phyloP scores from a whole-genome alignment of 1,284 basidiomycete species.

The Tilletia horrida region DNA sequence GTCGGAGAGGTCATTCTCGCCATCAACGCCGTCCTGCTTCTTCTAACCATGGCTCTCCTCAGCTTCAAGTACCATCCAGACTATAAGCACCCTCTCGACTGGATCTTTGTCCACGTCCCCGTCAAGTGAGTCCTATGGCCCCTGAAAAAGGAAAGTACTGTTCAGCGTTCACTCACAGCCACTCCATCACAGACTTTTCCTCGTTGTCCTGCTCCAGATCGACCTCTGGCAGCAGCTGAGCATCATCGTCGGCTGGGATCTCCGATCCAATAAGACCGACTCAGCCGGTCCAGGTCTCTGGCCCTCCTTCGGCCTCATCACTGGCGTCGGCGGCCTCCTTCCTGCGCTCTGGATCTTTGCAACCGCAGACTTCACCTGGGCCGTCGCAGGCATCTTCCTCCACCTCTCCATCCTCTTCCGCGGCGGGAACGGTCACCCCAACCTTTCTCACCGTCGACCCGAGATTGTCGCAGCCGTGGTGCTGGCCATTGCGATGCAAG shows the following conservation, averaged over 20 bases:
- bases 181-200: conserved; percentile 49
- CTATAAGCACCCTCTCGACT: conserved; percentile 58
- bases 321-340: conserved; percentile 33
- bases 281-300: conserved; percentile 31
- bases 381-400: conserved; percentile 39
- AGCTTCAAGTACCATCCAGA: conserved; percentile 49
- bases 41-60: conserved; percentile 41
- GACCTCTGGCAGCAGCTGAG: conserved; percentile 59
- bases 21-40: conserved; percentile 35
- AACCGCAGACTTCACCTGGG: conserved; percentile 41
- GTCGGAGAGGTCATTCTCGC: conserved; percentile 37
- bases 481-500: conserved; percentile 48
- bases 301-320: conserved; percentile 40
- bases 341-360: conserved; percentile 46
- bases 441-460: conserved; percentile 27
- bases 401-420: conserved; percentile 40
- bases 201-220: conserved; percentile 58
- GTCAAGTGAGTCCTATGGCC: conserved; percentile 47
- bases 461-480: conserved; percentile 55
- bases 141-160: neutral
- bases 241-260: conserved; percentile 58
- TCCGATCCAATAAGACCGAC: conserved; percentile 27
- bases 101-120: conserved; percentile 59
- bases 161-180: neutral
- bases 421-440: conserved; percentile 23